Base-by-base conservation (phyloP, 768 basidiomycete species). In the Myochromella boudieri region DNA sequence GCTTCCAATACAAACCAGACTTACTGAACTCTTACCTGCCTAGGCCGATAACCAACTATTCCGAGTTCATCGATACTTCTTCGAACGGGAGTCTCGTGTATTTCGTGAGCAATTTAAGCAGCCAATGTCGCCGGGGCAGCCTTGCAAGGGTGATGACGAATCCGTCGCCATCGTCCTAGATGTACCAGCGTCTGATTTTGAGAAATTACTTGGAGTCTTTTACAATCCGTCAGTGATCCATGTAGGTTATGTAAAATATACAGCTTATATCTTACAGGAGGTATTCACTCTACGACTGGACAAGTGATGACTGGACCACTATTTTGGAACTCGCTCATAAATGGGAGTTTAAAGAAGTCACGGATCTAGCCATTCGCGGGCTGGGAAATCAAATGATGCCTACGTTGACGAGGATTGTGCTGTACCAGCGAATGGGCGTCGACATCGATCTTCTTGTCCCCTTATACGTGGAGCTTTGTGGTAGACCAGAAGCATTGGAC, bases 21-120 rank as follows among this genome's bases (percentile, higher is more conserved):
- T 37, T 38, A 26, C 17, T 34, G 26, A 32, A 25, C 27, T 31
- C n/a, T 17, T 10, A 22, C 24, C 36, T 27, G 20, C 32, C 17
- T 42, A 86, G 84, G 78, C 80, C 12, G 80, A 82, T 38, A 72
- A 81, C 44, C 61, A 68, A 3, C 64, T 77, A 0, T 87, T 82
- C 51, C 66, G 76, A 0, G 70, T 87, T 0, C 84, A 85, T 48
- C 70, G 76, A 1, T 80, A 77, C 34, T 84, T 85, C 39, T 83
- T 87, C 29, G 70, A 72, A n/a, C 67, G 84, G 0, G 83, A 87
- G 42, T 85, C 83, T 0, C 40, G 61, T 0, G 70, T 65, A 24
- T 84, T 85, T 59, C 60, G 60, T 8, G 59, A 61, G 0, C 64
- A 69, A 40, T 45, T 79, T 29, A 49, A 56, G 4, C 37, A 45